A percentile compares a stretch with the other conserved stretches of the same genome.
Evolutionary conservation across 257 asterid genomes (phyloP).

Genomic region (Primulina huaijiensis): DNA sequence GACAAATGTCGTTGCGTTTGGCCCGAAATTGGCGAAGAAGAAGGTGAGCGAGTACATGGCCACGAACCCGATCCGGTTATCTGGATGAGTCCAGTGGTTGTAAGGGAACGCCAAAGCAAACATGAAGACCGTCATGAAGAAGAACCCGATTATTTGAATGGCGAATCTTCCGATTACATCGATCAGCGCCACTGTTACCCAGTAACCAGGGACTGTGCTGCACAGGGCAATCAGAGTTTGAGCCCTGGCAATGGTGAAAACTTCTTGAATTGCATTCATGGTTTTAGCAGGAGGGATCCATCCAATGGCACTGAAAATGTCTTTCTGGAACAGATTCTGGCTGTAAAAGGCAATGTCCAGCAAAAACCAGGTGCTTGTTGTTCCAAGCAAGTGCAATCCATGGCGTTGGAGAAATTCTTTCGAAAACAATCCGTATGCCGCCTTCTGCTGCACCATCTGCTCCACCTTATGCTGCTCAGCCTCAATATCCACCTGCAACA

Average conservation of each 20-base stretch:
- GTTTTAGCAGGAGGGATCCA: conserved; percentile 60
- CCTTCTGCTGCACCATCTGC: neutral
- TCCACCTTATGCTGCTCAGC: conserved; percentile 26
- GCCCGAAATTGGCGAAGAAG: conserved; percentile 63
- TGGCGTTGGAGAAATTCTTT: conserved; percentile 43
- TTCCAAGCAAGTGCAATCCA: conserved; percentile 61
- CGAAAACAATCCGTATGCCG: conserved; percentile 42
- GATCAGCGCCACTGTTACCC: conserved; percentile 54
- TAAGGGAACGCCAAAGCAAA: conserved; percentile 57
- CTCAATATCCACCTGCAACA: conserved; percentile 41
- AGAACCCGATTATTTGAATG: conserved; percentile 49
- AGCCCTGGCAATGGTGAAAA: conserved; percentile 47
- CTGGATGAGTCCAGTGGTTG: conserved; percentile 50
- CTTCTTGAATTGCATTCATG: conserved; percentile 49
- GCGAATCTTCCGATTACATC: conserved; percentile 45
- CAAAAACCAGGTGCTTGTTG: conserved; percentile 54
- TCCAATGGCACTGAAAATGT: conserved; percentile 54
- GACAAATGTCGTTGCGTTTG: conserved; percentile 58
- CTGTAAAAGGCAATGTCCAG: conserved; percentile 64
- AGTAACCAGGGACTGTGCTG: conserved; percentile 66
- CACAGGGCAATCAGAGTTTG: conserved; percentile 58
- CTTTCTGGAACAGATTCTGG: conserved; percentile 63
- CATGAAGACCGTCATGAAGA: conserved; percentile 57
- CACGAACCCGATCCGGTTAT: conserved; percentile 45
- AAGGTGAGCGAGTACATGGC: conserved; percentile 48